Percentiles rank a stretch among this genome's conserved stretches.
Evolutionary conservation across 805 yeast genomes (phyloP).

Genomic region (Spathaspora arborariae): DNA sequence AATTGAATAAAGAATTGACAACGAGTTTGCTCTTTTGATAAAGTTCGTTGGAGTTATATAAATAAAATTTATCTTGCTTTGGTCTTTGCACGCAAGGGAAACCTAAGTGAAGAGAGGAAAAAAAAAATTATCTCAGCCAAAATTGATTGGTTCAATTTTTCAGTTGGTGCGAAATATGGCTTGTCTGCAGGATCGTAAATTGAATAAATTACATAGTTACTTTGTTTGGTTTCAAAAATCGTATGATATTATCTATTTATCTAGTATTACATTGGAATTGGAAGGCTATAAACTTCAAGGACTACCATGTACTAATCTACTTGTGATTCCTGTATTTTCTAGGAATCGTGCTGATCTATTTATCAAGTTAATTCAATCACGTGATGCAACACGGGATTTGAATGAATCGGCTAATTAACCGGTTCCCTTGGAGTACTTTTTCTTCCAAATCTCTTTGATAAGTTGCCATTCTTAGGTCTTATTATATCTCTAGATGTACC

Average conservation of each 20-base stretch:
- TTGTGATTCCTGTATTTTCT: background rate
- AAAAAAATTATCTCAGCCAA: conserved; percentile 6
- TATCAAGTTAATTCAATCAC: background rate
- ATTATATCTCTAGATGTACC: background rate
- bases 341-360: background rate
- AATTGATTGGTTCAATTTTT: conserved; percentile 9
- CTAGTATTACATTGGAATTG: background rate
- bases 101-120: background rate
- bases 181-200: conserved; percentile 5
- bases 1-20: background rate
- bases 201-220: background rate
- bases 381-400: background rate
- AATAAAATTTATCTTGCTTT: background rate
- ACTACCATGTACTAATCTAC: background rate
- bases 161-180: background rate
- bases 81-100: background rate
- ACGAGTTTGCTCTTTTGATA: background rate
- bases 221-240: background rate
- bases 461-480: conserved; percentile 7
- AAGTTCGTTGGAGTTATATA: background rate
- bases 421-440: background rate
- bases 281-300: background rate
- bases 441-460: conserved; percentile 12
- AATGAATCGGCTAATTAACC: background rate
- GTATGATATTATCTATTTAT: background rate